phyloP scores from a whole-genome alignment of 306 rosid species.

The Hippophae gyantsensis region DNA sequence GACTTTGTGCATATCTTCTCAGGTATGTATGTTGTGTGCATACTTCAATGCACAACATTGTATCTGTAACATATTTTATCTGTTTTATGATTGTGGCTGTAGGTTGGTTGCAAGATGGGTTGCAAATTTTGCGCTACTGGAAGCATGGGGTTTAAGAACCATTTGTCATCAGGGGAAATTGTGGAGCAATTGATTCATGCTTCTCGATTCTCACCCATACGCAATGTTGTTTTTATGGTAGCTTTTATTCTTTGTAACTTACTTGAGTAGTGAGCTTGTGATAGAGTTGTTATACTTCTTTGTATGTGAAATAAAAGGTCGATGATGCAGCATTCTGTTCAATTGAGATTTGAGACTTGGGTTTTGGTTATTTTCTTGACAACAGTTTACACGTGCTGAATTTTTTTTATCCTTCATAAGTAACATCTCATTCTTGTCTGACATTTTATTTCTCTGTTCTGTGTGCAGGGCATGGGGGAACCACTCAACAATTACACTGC shows the following conservation, averaged over 20 bases:
- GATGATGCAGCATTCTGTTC: no score
- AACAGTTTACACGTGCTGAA: no score
- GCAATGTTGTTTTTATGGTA: slow-evolving; percentile 94
- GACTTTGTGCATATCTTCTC: slow-evolving; percentile 86
- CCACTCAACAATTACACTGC: slow-evolving; percentile 80
- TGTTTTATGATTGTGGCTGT: neutral
- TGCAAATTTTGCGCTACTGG: slow-evolving; percentile 98
- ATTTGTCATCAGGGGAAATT: slow-evolving; percentile 71
- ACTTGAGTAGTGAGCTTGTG: neutral
- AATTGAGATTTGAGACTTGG: no score
- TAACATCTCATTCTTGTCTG: neutral
- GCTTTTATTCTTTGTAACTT: neutral
- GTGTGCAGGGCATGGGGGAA: slow-evolving; percentile 88
- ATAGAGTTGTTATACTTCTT: neutral
- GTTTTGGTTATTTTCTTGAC: no score
- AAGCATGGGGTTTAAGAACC: slow-evolving; percentile 84
- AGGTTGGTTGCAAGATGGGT: slow-evolving; percentile 99
- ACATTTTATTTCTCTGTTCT: neutral
- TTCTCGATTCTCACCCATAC: slow-evolving; percentile 57
- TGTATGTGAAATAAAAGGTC: no score
- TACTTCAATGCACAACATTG: no score
- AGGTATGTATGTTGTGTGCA: slow-evolving; percentile 27
- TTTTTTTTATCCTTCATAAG: neutral
- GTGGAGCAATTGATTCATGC: slow-evolving; percentile 88
- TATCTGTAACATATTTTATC: no score